These are phyloP conservation scores for Clarireedia hainanense DNA, from an alignment of 2,329 filamentous ascomycete species.

Conservation along the genomic window DNA sequence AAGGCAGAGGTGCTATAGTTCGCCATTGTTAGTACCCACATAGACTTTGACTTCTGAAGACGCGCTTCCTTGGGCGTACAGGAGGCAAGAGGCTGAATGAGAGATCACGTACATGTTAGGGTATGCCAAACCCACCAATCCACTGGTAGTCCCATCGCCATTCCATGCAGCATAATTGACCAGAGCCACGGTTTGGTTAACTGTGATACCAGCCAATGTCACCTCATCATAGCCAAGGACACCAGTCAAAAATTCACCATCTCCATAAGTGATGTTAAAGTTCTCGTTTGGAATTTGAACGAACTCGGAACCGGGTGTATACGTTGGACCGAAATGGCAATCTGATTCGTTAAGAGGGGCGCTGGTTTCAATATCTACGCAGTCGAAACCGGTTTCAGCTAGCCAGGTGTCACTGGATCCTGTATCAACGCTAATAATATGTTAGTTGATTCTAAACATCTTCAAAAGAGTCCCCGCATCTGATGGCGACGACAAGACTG, in stretches of 20 bases:
- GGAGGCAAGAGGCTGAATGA: neutral
- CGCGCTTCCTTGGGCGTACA: neutral
- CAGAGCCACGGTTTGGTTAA: conserved; percentile 39
- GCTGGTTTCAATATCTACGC: conserved; percentile 27
- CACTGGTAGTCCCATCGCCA: conserved; percentile 38
- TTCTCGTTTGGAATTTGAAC: conserved; percentile 31
- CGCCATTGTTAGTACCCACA: too few relatives aligned
- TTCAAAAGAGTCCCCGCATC: neutral
- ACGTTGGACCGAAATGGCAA: conserved; percentile 14
- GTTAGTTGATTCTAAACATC: neutral
- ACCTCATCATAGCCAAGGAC: conserved; percentile 34
- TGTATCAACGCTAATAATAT: conserved; percentile 35
- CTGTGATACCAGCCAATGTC: conserved; percentile 38
- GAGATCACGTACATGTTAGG: conserved; percentile 29
- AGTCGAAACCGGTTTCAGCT: conserved; percentile 29
- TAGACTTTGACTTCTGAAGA: too few relatives aligned
- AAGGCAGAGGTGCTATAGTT: conserved; percentile 22
- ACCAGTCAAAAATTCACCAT: conserved; percentile 35
- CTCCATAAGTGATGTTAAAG: conserved; percentile 38
- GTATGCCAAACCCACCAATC: conserved; percentile 44
- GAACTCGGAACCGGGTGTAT: conserved; percentile 27
- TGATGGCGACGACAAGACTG: neutral
- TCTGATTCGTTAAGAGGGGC: neutral
- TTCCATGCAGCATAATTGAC: conserved; percentile 36
- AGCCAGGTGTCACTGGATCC: conserved; percentile 42